Evolutionary conservation across 2,329 filamentous ascomycete genomes (phyloP).

Genomic region (Elsinoe arachidis): DNA sequence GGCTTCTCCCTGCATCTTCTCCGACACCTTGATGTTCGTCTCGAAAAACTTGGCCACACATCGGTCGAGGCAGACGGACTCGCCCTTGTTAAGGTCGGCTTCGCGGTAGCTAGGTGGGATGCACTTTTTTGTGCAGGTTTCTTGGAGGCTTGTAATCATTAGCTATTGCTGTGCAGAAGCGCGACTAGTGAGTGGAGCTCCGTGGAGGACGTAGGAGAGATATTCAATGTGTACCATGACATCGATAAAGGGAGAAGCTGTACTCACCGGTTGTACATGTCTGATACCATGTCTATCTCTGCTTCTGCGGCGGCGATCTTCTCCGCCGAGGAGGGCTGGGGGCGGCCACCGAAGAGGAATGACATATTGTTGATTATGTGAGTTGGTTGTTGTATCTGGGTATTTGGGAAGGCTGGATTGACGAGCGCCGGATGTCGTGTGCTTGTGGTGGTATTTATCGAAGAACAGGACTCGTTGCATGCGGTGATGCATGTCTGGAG

Average conservation of each 20-base stretch:
- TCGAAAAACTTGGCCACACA: conserved; percentile 98
- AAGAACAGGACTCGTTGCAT: background rate
- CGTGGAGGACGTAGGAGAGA: background rate
- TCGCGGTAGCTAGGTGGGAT: conserved; percentile 89
- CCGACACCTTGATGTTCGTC: conserved; percentile 93
- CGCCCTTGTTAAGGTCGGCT: conserved; percentile 95
- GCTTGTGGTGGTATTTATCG: background rate
- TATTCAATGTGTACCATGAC: background rate
- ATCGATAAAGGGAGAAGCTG: background rate
- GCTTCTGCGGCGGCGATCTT: conserved; percentile 95
- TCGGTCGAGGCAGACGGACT: conserved; percentile 94
- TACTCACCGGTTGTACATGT: conserved; percentile 89
- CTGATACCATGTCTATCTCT: conserved; percentile 94
- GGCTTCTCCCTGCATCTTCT: conserved; percentile 88
- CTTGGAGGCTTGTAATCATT: conserved; percentile 48
- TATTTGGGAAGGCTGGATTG: background rate
- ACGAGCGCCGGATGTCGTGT: background rate
- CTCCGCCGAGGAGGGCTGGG: conserved; percentile 87
- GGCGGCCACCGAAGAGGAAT: conserved; percentile 62
- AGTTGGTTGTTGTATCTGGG: background rate
- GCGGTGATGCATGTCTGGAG: conserved; percentile 6
- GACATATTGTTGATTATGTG: conserved; percentile 45
- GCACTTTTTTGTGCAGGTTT: conserved; percentile 90
- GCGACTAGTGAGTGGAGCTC: too few relatives aligned
- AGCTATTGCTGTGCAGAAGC: background rate